Base-by-base conservation (phyloP, 2,329 filamentous ascomycete species). In the Cladosporium sphaerospermum region DNA sequence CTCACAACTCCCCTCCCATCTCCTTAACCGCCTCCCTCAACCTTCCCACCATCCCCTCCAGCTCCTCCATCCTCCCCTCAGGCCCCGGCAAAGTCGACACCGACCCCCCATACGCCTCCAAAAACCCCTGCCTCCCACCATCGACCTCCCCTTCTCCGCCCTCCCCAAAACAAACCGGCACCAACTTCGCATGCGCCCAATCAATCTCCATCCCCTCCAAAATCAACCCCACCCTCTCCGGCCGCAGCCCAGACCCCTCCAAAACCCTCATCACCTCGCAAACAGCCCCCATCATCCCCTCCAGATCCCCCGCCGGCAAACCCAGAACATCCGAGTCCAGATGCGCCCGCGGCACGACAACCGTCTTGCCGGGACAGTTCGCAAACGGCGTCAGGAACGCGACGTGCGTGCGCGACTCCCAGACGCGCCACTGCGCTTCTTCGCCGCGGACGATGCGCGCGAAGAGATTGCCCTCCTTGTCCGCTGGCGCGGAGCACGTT, bases 11-110 rank as follows among this genome's bases (percentile, higher is more conserved):
- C n/a, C n/a, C n/a, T 36, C 34, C 34, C 34, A 36, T 11, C 10
- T 36, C 34, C 10, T 4, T 2, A 11, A 36, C 34, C 6, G 9
- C n/a, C 10, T 36, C n/a, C 10, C 10, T 5, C 9, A 11, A 64
- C 18, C 37, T 58, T 3, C 46, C 36, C 47, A 57, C 32, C 10
- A 56, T 54, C 8, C 53, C 54, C 23, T 52, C 50, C 11, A 39
- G 14, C 9, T 54, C 56, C 16, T 56, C 56, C 4, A 53, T 48
- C 34, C 53, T 7, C 9, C 19, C 48, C 5, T 10, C 16, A 9
- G 40, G 48, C 9, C 48, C 40, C 18, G 48, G 48, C 33, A 43
- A 33, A 10, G 48, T 44, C 19, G 40, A 51, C 31, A 51, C 48
- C 2, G 39, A n/a, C 16, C 48, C 48, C 11, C 9, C 9, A 43